Conservation (phyloP, 257 asterid genomes). For the Solanum lignicaule region DNA sequence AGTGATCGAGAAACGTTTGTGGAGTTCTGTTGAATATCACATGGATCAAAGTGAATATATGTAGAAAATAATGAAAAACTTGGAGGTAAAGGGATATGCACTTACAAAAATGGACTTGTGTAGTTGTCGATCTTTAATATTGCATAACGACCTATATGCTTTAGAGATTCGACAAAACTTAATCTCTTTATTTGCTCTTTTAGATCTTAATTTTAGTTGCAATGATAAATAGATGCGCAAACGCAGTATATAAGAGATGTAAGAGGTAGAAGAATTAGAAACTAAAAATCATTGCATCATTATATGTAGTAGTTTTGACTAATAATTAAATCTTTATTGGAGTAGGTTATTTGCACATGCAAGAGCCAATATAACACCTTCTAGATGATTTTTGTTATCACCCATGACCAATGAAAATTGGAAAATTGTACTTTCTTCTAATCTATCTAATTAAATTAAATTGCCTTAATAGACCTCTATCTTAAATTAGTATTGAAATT, state of each 20-base stretch:
- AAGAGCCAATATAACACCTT: neutral
- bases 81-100: neutral
- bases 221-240: neutral
- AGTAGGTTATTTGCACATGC: neutral
- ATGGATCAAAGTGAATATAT: neutral
- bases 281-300: conserved; percentile 22
- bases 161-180: too few species aligned
- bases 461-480: neutral
- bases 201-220: too few species aligned
- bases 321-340: conserved; percentile 33
- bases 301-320: conserved; percentile 36
- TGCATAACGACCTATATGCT: neutral
- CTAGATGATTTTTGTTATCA: neutral
- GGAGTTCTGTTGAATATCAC: neutral
- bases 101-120: neutral
- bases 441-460: neutral
- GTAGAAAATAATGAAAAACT: neutral
- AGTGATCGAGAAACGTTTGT: neutral
- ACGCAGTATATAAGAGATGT: neutral
- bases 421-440: neutral
- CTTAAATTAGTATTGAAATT: neutral
- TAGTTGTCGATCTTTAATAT: neutral
- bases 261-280: neutral
- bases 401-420: neutral
- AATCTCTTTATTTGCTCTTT: neutral